phyloP scores from a whole-genome alignment of 305 asterid species.

The Fraxinus baroniana region DNA sequence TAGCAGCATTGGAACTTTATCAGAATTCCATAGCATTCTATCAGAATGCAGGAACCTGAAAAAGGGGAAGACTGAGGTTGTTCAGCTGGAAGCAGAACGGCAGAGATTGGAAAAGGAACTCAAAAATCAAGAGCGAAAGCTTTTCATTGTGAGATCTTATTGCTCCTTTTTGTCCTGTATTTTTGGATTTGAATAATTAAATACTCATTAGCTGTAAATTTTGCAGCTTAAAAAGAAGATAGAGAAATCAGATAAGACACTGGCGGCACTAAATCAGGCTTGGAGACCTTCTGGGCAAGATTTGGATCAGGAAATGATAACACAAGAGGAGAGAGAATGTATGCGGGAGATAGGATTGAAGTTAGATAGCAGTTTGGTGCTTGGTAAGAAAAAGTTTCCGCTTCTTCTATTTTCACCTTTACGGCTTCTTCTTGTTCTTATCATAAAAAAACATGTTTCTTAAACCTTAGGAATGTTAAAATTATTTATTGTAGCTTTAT shows the following conservation, averaged over 20 bases:
- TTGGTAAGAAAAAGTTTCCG: slow-evolving; percentile 53
- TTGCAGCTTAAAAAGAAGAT: slow-evolving; percentile 82
- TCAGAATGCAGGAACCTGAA: slow-evolving; percentile 37
- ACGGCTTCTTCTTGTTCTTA: background rate
- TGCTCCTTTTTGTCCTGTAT: slow-evolving; percentile 18
- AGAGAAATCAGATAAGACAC: slow-evolving; percentile 49
- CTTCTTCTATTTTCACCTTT: slow-evolving; percentile 11
- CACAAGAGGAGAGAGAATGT: slow-evolving; percentile 76
- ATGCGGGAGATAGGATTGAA: slow-evolving; percentile 67
- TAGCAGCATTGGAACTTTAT: slow-evolving; percentile 61
- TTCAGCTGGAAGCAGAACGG: slow-evolving; percentile 61
- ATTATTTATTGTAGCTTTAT: background rate
- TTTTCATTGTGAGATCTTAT: slow-evolving; percentile 48
- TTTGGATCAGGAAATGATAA: slow-evolving; percentile 66
- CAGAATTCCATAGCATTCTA: slow-evolving; percentile 62
- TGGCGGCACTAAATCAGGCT: slow-evolving; percentile 52
- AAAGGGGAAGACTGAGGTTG: slow-evolving; percentile 38
- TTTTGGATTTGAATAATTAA: slow-evolving; percentile 21
- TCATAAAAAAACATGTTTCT: slow-evolving; percentile 4
- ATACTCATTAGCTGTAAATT: slow-evolving; percentile 25
- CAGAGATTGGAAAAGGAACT: slow-evolving; percentile 69
- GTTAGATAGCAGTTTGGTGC: slow-evolving; percentile 65
- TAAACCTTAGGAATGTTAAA: background rate
- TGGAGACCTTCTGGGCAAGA: slow-evolving; percentile 51
- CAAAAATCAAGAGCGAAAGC: slow-evolving; percentile 54